Percentiles rank a stretch among this genome's conserved stretches.
phyloP scores from a whole-genome alignment of 345 rosid genomes.

The Theobroma cacao region DNA sequence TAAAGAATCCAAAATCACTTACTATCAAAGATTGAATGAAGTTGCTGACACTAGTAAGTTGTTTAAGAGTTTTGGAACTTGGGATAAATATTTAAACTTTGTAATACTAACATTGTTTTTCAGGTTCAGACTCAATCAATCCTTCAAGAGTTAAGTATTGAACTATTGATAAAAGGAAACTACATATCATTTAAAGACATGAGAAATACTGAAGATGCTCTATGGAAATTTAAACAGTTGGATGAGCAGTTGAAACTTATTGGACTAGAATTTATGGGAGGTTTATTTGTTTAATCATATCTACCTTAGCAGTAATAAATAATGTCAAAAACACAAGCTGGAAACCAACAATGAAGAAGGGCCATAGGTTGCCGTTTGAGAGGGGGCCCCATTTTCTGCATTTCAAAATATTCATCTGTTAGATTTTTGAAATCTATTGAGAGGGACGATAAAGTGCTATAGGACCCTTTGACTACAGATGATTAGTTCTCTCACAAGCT shows the following conservation, averaged over 20 bases:
- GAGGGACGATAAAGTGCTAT: conserved; percentile 48
- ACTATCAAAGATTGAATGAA: too few species aligned
- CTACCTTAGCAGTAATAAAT: not conserved
- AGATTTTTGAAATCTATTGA: conserved; percentile 52
- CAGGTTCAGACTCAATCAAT: too few species aligned
- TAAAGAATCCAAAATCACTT: too few species aligned
- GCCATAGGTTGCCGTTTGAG: conserved; percentile 28
- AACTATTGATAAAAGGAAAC: not conserved
- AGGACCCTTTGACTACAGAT: conserved; percentile 37
- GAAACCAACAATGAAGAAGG: conserved; percentile 5
- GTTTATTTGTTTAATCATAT: not conserved
- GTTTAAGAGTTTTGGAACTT: too few species aligned
- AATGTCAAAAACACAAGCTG: not conserved
- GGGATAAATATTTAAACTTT: too few species aligned
- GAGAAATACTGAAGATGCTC: not conserved
- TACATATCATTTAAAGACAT: too few species aligned
- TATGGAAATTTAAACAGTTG: too few species aligned
- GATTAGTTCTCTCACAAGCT: conserved; percentile 18
- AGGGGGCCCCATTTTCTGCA: conserved; percentile 34
- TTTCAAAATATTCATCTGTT: conserved; percentile 33
- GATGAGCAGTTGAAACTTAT: too few species aligned
- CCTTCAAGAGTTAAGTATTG: not conserved
- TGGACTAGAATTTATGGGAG: not conserved
- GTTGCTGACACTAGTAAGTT: too few species aligned
- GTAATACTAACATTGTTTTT: too few species aligned